Conservation (phyloP, 371 early-diverging fungal species). For the Syncephalis plumigaleata region DNA sequence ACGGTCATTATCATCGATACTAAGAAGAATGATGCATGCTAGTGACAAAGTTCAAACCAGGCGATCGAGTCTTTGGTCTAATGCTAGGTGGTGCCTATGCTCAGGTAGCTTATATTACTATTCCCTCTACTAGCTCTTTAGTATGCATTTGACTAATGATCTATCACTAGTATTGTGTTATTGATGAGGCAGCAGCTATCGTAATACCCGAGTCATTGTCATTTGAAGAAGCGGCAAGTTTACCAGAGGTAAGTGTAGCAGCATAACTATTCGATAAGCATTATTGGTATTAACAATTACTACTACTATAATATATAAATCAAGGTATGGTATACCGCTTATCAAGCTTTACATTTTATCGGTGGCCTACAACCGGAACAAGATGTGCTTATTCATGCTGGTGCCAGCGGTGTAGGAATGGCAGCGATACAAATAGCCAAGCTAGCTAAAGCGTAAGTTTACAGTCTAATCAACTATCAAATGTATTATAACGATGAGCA, state of each 20-base stretch:
- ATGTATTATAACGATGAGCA: background rate
- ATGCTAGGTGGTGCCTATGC: conserved; percentile 57
- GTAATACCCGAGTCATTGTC: conserved; percentile 31
- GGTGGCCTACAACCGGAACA: conserved; percentile 34
- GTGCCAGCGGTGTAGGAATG: conserved; percentile 57
- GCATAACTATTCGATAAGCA: conserved; percentile 16
- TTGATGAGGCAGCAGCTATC: conserved; percentile 37
- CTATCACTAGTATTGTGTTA: conserved; percentile 45
- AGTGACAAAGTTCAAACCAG: conserved; percentile 27
- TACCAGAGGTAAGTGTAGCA: conserved; percentile 35
- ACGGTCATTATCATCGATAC: background rate
- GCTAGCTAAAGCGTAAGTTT: conserved; percentile 37
- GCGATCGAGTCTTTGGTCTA: conserved; percentile 54
- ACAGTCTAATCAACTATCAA: background rate
- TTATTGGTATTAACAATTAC: conserved; percentile 15
- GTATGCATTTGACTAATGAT: no score
- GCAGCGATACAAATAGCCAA: conserved; percentile 63
- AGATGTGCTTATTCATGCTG: conserved; percentile 60
- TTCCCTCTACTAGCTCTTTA: no score
- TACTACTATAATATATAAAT: conserved; percentile 25
- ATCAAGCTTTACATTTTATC: conserved; percentile 48
- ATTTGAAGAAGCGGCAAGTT: conserved; percentile 46
- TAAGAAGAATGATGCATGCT: no score
- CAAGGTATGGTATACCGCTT: conserved; percentile 53
- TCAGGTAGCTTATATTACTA: conserved; percentile 17